A percentile compares a stretch with the other conserved stretches of the same genome.
These are phyloP conservation scores for Trypanosoma brucei DNA, from an alignment of 208 protist species.

Conservation along the genomic window DNA sequence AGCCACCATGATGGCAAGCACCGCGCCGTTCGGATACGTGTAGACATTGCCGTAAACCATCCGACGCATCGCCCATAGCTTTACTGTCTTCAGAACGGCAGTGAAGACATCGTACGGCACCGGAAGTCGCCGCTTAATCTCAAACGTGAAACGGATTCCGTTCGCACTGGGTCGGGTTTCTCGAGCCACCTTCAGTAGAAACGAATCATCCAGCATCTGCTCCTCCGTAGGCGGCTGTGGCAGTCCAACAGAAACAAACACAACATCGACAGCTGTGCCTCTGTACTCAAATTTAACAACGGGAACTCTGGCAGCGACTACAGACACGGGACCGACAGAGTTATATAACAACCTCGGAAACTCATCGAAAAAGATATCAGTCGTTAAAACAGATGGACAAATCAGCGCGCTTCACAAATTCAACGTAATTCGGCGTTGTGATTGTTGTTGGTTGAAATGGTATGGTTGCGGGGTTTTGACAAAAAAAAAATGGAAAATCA, in stretches of 20 bases:
- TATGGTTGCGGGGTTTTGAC: not conserved
- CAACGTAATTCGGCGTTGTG: no score
- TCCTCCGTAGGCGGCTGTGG: conserved; percentile 43
- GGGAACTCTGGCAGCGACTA: conserved; percentile 75
- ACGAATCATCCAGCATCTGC: conserved; percentile 48
- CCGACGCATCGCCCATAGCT: conserved; percentile 77
- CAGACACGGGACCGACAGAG: conserved; percentile 32
- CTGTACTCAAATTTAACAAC: conserved; percentile 65
- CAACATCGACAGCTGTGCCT: conserved; percentile 68
- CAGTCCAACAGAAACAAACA: conserved; percentile 59
- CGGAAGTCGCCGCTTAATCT: conserved; percentile 47
- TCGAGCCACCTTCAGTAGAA: conserved; percentile 46
- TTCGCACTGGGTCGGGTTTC: conserved; percentile 60
- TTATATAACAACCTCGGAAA: conserved; percentile 41
- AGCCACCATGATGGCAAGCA: conserved; percentile 94
- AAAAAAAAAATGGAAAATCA: not conserved
- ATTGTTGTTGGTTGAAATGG: no score
- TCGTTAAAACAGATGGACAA: conserved; percentile 42
- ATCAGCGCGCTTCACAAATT: conserved; percentile 40
- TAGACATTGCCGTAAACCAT: conserved; percentile 95
- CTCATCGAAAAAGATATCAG: conserved; percentile 41
- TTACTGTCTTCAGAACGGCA: conserved; percentile 65
- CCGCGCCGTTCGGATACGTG: conserved; percentile 94
- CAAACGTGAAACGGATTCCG: conserved; percentile 72
- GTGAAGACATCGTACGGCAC: conserved; percentile 43